Conservation (phyloP, 192 early-diverging fungal species). For the Coemansia sp. region DNA sequence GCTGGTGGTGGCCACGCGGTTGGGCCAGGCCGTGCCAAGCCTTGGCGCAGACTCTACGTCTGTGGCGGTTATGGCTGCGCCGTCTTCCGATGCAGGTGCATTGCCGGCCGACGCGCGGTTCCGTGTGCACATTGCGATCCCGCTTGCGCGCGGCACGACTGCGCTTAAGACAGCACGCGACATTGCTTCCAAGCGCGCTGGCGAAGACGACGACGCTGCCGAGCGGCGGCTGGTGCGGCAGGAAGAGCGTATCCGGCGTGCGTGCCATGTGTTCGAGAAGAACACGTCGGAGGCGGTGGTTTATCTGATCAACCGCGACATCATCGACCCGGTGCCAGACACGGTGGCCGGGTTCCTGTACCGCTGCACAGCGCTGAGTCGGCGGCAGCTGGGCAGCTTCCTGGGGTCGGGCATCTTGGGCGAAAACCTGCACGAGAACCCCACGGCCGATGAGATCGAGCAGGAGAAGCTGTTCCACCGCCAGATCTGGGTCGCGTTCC, state of each 20-base stretch:
- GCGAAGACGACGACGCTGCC: slow-evolving; percentile 48
- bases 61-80: slow-evolving; percentile 25
- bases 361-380: slow-evolving; percentile 55
- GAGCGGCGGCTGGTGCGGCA: slow-evolving; percentile 44
- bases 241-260: slow-evolving; percentile 50
- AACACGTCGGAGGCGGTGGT: slow-evolving; percentile 52
- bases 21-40: slow-evolving; percentile 4
- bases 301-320: slow-evolving; percentile 52
- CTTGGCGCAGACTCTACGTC: not conserved
- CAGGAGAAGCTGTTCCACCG: slow-evolving; percentile 53
- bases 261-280: slow-evolving; percentile 51
- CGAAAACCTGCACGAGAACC: slow-evolving; percentile 50
- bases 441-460: slow-evolving; percentile 47
- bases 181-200: slow-evolving; percentile 41
- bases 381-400: slow-evolving; percentile 49
- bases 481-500: slow-evolving; percentile 47
- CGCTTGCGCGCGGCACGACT: slow-evolving; percentile 26
- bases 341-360: slow-evolving; percentile 50
- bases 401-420: slow-evolving; percentile 50
- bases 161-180: slow-evolving; percentile 38
- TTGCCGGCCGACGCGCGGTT: slow-evolving; percentile 33
- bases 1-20: slow-evolving; percentile 44
- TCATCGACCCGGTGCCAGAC: slow-evolving; percentile 40
- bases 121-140: slow-evolving; percentile 45
- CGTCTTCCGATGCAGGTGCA: slow-evolving; percentile 27